These are phyloP conservation scores for Cladosporium sp. DNA, from an alignment of 2,329 filamentous ascomycete species.

Conservation along the genomic window DNA sequence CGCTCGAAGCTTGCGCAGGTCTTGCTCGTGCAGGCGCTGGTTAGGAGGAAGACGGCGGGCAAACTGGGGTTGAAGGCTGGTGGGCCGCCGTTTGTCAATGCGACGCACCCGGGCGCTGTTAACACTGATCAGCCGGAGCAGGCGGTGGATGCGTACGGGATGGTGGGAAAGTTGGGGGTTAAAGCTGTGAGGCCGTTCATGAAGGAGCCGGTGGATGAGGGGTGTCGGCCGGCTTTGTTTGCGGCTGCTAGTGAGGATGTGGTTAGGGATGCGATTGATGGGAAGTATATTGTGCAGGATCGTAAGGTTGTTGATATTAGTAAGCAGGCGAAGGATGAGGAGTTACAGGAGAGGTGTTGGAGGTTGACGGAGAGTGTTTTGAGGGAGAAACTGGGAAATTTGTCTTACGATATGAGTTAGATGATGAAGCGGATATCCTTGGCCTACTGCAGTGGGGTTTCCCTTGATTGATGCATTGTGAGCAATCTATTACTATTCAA, in stretches of 20 bases:
- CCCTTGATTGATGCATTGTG: too few relatives aligned
- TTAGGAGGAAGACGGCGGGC: constrained; percentile 35
- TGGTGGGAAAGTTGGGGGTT: constrained; percentile 43
- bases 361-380: constrained; percentile 43
- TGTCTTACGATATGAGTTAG: constrained; percentile 16
- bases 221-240: constrained; percentile 46
- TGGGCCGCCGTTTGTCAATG: constrained; percentile 42
- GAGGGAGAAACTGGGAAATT: constrained; percentile 35
- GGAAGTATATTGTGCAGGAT: constrained; percentile 48
- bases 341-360: constrained; percentile 44
- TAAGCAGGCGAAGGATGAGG: constrained; percentile 40
- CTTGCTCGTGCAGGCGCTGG: constrained; percentile 42
- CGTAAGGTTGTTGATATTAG: constrained; percentile 43
- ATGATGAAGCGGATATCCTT: not conserved
- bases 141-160: constrained; percentile 48
- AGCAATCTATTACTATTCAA: too few relatives aligned
- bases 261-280: constrained; percentile 41
- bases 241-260: constrained; percentile 45
- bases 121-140: constrained; percentile 47
- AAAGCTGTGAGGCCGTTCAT: constrained; percentile 43
- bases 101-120: constrained; percentile 48
- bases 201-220: constrained; percentile 46
- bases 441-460: too few relatives aligned
- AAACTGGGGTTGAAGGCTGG: constrained; percentile 31
- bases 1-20: constrained; percentile 49